Evolutionary conservation across 2,329 filamentous ascomycete species (phyloP).

Genomic region (Hypomyces rosellus): DNA sequence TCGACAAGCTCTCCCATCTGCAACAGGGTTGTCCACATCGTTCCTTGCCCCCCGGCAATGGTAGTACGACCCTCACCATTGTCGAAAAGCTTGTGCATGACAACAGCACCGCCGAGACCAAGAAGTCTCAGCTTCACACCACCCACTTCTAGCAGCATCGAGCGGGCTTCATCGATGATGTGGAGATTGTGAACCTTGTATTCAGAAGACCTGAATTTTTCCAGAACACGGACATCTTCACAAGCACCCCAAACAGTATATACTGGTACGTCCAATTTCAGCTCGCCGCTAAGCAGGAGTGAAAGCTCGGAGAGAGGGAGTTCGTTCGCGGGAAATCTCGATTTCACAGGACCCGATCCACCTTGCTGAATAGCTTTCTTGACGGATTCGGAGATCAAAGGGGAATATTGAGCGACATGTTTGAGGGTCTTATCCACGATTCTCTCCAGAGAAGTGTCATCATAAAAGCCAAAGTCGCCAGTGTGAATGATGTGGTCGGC

Average conservation of each 20-base stretch:
- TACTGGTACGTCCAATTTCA: conserved; percentile 91
- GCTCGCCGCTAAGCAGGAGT: conserved; percentile 76
- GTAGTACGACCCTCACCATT: conserved; percentile 97
- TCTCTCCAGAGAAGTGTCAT: conserved; percentile 88
- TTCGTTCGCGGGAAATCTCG: conserved; percentile 72
- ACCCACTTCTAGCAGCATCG: conserved; percentile 87
- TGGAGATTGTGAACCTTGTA: conserved; percentile 97
- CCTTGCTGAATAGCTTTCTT: conserved; percentile 61
- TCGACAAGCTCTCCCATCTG: conserved; percentile 98
- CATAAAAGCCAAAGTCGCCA: conserved; percentile 98
- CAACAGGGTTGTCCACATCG: conserved; percentile 97
- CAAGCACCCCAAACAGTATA: conserved; percentile 99
- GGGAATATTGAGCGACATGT: conserved; percentile 97
- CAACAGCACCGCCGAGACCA: conserved; percentile 89
- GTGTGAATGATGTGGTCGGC: conserved; percentile 98
- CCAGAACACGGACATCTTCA: conserved; percentile 93
- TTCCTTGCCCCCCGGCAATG: conserved; percentile 95
- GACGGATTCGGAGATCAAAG: conserved; percentile 73
- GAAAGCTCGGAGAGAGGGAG: conserved; percentile 90
- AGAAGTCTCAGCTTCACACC: conserved; percentile 93
- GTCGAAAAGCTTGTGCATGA: conserved; percentile 99
- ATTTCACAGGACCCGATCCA: conserved; percentile 74
- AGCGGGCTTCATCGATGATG: conserved; percentile 97
- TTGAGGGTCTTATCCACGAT: conserved; percentile 99
- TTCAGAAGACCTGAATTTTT: conserved; percentile 95